Base-by-base conservation (phyloP, 2,329 filamentous ascomycete species). In the Didymella pomorum region DNA sequence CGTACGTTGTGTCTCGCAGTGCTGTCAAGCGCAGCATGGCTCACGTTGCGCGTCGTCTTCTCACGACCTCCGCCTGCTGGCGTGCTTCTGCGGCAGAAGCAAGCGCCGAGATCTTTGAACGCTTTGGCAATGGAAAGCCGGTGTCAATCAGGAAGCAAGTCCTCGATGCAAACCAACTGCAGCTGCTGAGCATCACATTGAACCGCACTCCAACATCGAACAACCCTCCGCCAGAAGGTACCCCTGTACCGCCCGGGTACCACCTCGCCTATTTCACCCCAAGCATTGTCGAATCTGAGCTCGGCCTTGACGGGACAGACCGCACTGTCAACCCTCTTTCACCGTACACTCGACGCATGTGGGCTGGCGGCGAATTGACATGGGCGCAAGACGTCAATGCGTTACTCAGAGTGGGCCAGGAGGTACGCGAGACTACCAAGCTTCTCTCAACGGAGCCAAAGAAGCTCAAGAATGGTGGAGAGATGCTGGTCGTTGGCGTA, bases 261-360 rank as follows among this genome's bases (percentile, higher is more conserved):
- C 93, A 97, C 75, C 83, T 97, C 18, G 87, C 94, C 61, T 96
- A 97, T 80, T 97, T 97, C 78, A 92, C 92, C 48, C 86, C 91
- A 14, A 86, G 88, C 64, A 82, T 89, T 21, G 80, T 85, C 1
- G 81, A 87, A 33, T 85, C 84, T 5, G 73, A 82, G 37, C 84
- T 98, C 37, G 84, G 92, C 14, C 80, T 86, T 1, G 95, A 98
- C 78, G 94, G 94, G 56, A 96, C 93, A 0, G 94, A 98, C 73
- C 82, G 86, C 2, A 83, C 89, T 48, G 92, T 96, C 71, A 88
- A 84, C 21, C 94, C 94, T 0, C 89, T 90, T 0, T 71, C 74
- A 1, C 88, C 88, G 1, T 97, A 90, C 70, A 84, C 84, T 41
- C 84, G 91, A 25, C 87, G 95, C 18, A 87, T 99, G 80, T 99